Percentiles rank a stretch among this genome's conserved stretches.
phyloP scores from a whole-genome alignment of 306 rosid species.

The Castanospermum australe region DNA sequence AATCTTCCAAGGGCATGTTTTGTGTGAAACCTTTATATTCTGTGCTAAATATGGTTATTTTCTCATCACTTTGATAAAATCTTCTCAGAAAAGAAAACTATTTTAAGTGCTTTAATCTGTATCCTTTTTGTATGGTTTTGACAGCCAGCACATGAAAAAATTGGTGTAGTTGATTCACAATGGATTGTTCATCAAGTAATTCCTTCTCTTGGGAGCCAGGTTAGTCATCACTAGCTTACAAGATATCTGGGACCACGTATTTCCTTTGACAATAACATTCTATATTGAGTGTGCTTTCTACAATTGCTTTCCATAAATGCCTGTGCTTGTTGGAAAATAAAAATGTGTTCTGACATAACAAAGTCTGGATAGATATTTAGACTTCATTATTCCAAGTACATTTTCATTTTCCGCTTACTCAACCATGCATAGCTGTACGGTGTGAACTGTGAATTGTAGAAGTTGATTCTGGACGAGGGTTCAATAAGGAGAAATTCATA shows the following conservation, averaged over 20 bases:
- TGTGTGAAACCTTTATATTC: slow-evolving; percentile 9
- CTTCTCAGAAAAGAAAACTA: slow-evolving; percentile 5
- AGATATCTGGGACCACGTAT: slow-evolving; percentile 11
- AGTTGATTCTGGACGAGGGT: slow-evolving; percentile 2
- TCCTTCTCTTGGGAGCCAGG: slow-evolving; percentile 95
- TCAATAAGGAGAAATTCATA: too few species aligned
- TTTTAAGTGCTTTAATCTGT: slow-evolving; percentile 1
- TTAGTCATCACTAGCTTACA: slow-evolving; percentile 34
- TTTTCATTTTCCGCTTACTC: not conserved
- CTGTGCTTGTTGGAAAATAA: slow-evolving; percentile 4
- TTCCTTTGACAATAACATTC: not conserved
- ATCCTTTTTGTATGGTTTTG: slow-evolving; percentile 30
- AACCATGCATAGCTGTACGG: too few species aligned
- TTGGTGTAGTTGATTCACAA: slow-evolving; percentile 96
- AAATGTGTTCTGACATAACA: not conserved
- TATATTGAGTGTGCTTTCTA: not conserved
- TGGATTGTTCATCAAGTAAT: slow-evolving; percentile 96
- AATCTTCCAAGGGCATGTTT: not conserved
- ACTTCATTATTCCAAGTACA: not conserved
- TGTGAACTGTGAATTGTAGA: not conserved
- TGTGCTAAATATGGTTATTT: slow-evolving; percentile 2
- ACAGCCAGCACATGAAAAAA: slow-evolving; percentile 93
- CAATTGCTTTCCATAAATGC: slow-evolving; percentile 9
- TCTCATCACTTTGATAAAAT: not conserved
- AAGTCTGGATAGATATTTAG: not conserved